These are phyloP conservation scores for Neofusicoccum sp. DNA, from an alignment of 2,329 filamentous ascomycete species.

Conservation along the genomic window DNA sequence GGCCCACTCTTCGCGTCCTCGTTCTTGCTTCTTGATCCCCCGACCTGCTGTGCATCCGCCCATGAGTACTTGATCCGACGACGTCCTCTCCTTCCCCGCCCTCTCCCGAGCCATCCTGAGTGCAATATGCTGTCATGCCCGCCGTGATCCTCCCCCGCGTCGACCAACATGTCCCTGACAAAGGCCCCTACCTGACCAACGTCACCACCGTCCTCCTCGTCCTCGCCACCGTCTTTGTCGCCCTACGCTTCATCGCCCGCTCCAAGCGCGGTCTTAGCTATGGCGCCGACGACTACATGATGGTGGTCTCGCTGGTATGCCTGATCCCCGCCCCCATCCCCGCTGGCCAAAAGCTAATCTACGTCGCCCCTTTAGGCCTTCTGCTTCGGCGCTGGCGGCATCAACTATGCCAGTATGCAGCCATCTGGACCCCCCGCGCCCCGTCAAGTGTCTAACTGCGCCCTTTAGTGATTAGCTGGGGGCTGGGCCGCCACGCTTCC, in stretches of 20 bases:
- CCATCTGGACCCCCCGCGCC: no score
- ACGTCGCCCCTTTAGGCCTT: background rate
- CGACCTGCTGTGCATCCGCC: background rate
- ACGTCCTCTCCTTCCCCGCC: background rate
- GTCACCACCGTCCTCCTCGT: slow-evolving; percentile 18
- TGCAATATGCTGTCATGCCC: slow-evolving; percentile 16
- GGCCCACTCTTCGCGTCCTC: background rate
- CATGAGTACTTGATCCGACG: slow-evolving; percentile 11
- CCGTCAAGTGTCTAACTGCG: background rate
- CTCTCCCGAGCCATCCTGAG: background rate
- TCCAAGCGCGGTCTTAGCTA: slow-evolving; percentile 23
- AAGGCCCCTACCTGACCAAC: slow-evolving; percentile 5
- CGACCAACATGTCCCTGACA: slow-evolving; percentile 6
- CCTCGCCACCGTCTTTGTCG: slow-evolving; percentile 15
- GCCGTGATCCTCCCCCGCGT: slow-evolving; percentile 9
- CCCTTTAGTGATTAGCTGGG: slow-evolving; percentile 24
- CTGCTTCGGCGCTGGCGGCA: slow-evolving; percentile 12
- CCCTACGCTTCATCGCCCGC: slow-evolving; percentile 13
- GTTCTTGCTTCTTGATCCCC: background rate
- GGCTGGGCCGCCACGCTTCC: slow-evolving; percentile 26
- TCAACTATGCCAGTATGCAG: slow-evolving; percentile 16
- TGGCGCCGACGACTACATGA: slow-evolving; percentile 35
- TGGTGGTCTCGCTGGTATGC: slow-evolving; percentile 32
- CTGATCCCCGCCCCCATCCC: background rate
- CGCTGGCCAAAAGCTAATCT: background rate